phyloP scores from a whole-genome alignment of 2,329 filamentous ascomycete species.

The Hypoxylon sp. region DNA sequence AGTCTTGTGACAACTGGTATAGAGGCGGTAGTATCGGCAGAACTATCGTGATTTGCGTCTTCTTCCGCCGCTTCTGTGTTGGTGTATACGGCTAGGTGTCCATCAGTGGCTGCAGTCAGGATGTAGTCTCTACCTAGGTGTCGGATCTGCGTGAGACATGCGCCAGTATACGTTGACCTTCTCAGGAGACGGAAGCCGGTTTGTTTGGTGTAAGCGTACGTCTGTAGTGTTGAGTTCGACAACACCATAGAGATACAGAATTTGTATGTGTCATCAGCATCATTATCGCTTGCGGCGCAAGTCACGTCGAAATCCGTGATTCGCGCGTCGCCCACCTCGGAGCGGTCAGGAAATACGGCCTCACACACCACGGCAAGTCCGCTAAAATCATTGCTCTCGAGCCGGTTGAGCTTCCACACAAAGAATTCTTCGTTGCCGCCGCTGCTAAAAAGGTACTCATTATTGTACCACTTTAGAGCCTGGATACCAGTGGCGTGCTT shows the following conservation, averaged over 20 bases:
- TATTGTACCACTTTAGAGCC: conserved; percentile 80
- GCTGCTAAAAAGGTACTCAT: conserved; percentile 84
- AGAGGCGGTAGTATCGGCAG: not conserved
- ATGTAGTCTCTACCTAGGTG: conserved; percentile 62
- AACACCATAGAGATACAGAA: conserved; percentile 80
- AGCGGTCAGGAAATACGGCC: conserved; percentile 66
- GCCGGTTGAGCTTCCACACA: conserved; percentile 77
- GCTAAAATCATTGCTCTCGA: conserved; percentile 63
- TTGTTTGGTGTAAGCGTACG: conserved; percentile 64
- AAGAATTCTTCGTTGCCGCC: conserved; percentile 91
- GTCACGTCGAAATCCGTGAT: conserved; percentile 83
- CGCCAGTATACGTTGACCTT: conserved; percentile 74
- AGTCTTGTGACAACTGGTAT: conserved; percentile 60
- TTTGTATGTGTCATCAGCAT: conserved; percentile 44
- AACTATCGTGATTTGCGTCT: not conserved
- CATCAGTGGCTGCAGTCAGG: conserved; percentile 85
- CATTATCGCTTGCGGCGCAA: conserved; percentile 45
- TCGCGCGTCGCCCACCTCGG: conserved; percentile 75
- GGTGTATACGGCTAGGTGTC: conserved; percentile 73
- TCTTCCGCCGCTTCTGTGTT: conserved; percentile 54
- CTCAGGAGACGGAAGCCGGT: conserved; percentile 66
- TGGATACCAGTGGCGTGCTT: conserved; percentile 89
- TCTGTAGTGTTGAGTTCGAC: conserved; percentile 85
- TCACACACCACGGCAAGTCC: conserved; percentile 71
- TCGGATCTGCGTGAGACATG: conserved; percentile 79